Evolutionary conservation across 2,329 filamentous ascomycete species (phyloP), one percentile per base, ranked within the genome.

Genomic region (Colletotrichum cuscutae): DNA sequence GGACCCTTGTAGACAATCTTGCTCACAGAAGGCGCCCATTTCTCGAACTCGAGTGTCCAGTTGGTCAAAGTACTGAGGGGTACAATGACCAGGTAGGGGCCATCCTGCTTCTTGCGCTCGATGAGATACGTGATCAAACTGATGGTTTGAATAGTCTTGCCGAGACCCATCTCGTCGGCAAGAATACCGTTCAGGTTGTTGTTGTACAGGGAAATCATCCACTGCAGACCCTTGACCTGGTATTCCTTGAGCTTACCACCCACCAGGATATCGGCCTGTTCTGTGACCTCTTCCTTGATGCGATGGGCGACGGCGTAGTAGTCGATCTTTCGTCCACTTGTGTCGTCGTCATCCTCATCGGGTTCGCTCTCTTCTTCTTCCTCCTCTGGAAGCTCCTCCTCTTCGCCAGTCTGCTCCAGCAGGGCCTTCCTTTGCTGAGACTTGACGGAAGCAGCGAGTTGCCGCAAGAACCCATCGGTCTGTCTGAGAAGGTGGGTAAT

Each of bases 171-270:
- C 85, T 99, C 97, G 79, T 99, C 97, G 72, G 97, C 97, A 78
- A 99, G 87, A 76, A 99, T 98, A 89, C 97, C 97, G 82, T 99
- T 99, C 76, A 99, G 90, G 84, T 98, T 99, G 88, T 99, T 99
- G 91, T 99, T 99, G 89, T 98, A 99, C 15, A 99, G 89, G 15
- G 97, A 99, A 74, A 99, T 92, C 97, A 99, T 99, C 97, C 97
- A 99, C 83, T 99, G 96, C 60, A 99, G 86, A 89, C 97, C 97
- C 91, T 98, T 98, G 84, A 99, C 77, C 85, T 99, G 97, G 84
- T 99, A 99, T 82, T 99, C 97, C 83, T 99, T 99, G 76, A 99
- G 88, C 12, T 88, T 94, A 80, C 97, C 97, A 81, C 97, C 97
- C 75, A 98, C 95, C 73, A 99, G 89, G 56, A 97, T 97, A 65